Evolutionary conservation across 2,329 filamentous ascomycete genomes (phyloP).

Genomic region (Scytalidium sp.): DNA sequence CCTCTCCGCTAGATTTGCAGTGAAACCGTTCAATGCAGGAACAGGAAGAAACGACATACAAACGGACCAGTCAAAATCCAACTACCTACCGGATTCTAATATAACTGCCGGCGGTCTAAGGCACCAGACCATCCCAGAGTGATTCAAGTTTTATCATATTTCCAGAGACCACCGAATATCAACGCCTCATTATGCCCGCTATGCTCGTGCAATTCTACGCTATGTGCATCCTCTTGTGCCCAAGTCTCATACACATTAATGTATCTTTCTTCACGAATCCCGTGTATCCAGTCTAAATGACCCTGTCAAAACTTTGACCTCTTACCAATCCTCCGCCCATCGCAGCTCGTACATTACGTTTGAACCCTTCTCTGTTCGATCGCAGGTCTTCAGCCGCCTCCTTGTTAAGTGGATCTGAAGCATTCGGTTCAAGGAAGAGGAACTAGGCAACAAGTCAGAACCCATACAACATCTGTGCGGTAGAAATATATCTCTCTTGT

Average conservation of each 20-base stretch:
- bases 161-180: slow-evolving; percentile 13
- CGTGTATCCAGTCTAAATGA: slow-evolving; percentile 50
- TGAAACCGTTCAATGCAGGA: too few species aligned
- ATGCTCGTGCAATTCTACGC: slow-evolving; percentile 16
- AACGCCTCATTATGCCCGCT: slow-evolving; percentile 25
- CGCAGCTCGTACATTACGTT: slow-evolving; percentile 79
- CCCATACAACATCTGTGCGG: background rate
- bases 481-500: too few species aligned
- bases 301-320: slow-evolving; percentile 72
- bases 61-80: background rate
- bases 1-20: background rate
- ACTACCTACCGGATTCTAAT: background rate
- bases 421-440: slow-evolving; percentile 95
- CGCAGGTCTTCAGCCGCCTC: slow-evolving; percentile 93
- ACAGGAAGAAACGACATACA: background rate
- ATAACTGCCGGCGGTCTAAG: background rate
- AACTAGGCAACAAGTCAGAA: slow-evolving; percentile 54
- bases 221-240: slow-evolving; percentile 15
- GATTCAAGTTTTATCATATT: slow-evolving; percentile 9
- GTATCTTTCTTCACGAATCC: slow-evolving; percentile 4
- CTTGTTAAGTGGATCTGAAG: slow-evolving; percentile 96
- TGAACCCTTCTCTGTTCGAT: slow-evolving; percentile 81
- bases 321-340: slow-evolving; percentile 80
- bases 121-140: slow-evolving; percentile 12
- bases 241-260: background rate